These are phyloP conservation scores for Lasiodiplodia theobromae DNA, from an alignment of 2,329 filamentous ascomycete species.

Conservation along the genomic window DNA sequence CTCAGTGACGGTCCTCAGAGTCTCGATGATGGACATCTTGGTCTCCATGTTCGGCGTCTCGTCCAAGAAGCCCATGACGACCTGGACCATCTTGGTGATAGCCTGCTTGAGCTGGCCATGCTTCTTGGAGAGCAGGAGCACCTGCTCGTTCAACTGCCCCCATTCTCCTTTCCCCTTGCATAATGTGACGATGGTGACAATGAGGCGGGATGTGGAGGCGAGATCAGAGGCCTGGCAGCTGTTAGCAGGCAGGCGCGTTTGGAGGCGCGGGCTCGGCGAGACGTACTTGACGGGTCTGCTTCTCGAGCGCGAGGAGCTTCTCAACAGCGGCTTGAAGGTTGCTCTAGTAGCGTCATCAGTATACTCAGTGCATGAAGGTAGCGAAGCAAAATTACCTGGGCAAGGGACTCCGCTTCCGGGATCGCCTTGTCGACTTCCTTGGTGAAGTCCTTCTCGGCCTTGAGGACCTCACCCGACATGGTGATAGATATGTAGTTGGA, in stretches of 20 bases:
- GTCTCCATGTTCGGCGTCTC: conserved; percentile 83
- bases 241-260: conserved; percentile 34
- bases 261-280: conserved; percentile 5
- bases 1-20: conserved; percentile 93
- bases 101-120: conserved; percentile 99
- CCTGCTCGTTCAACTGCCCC: conserved; percentile 95
- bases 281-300: conserved; percentile 91
- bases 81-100: conserved; percentile 98
- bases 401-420: conserved; percentile 87
- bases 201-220: conserved; percentile 87
- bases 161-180: conserved; percentile 93
- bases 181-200: conserved; percentile 89
- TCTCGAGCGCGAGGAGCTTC: conserved; percentile 90
- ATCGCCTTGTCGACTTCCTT: conserved; percentile 94
- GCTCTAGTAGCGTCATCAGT: conserved; percentile 55
- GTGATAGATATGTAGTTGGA: conserved; percentile 8
- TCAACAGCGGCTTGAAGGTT: conserved; percentile 89
- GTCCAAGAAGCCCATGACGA: conserved; percentile 90
- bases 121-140: conserved; percentile 96
- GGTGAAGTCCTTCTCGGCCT: conserved; percentile 98
- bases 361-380: neutral
- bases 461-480: conserved; percentile 83
- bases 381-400: conserved; percentile 67
- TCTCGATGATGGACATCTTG: conserved; percentile 94
- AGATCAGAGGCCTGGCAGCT: conserved; percentile 84